These are phyloP conservation scores for Boletus barrowsii DNA, from an alignment of 768 basidiomycete species.

Conservation along the genomic window DNA sequence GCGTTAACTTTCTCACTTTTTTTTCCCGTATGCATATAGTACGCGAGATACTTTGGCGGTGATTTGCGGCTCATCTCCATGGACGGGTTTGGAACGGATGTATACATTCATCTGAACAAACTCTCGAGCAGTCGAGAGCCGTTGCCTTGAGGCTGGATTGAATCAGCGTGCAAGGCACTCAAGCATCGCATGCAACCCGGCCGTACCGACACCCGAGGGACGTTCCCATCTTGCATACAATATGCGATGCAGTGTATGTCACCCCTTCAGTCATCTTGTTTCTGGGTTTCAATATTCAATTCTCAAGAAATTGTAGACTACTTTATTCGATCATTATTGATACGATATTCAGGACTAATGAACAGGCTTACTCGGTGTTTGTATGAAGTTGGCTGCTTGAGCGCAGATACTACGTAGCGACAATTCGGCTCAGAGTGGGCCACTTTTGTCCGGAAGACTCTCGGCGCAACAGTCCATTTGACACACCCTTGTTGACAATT, in stretches of 20 bases:
- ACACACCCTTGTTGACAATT: too few species aligned
- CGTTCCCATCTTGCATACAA: background rate
- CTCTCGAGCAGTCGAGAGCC: slow-evolving; percentile 52
- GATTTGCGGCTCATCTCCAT: slow-evolving; percentile 93
- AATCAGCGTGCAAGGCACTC: background rate
- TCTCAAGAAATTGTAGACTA: slow-evolving; percentile 3
- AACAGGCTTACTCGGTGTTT: too few species aligned
- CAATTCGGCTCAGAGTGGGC: too few species aligned
- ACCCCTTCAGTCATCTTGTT: background rate
- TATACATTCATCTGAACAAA: slow-evolving; percentile 88
- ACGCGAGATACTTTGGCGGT: slow-evolving; percentile 93
- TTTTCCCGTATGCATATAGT: slow-evolving; percentile 40
- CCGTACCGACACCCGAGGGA: background rate
- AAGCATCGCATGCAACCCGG: background rate
- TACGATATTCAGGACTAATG: background rate
- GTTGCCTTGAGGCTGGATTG: slow-evolving; percentile 10
- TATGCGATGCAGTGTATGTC: slow-evolving; percentile 4
- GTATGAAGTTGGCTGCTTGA: too few species aligned
- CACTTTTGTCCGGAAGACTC: too few species aligned
- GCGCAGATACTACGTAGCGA: too few species aligned
- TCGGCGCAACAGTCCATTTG: too few species aligned
- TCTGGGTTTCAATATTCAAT: background rate
- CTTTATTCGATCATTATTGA: background rate
- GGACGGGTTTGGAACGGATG: slow-evolving; percentile 97
- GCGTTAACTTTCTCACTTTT: slow-evolving; percentile 3